These are phyloP conservation scores for Coniochaeta hoffmannii DNA, from an alignment of 2,329 filamentous ascomycete genomes.

Conservation along the genomic window DNA sequence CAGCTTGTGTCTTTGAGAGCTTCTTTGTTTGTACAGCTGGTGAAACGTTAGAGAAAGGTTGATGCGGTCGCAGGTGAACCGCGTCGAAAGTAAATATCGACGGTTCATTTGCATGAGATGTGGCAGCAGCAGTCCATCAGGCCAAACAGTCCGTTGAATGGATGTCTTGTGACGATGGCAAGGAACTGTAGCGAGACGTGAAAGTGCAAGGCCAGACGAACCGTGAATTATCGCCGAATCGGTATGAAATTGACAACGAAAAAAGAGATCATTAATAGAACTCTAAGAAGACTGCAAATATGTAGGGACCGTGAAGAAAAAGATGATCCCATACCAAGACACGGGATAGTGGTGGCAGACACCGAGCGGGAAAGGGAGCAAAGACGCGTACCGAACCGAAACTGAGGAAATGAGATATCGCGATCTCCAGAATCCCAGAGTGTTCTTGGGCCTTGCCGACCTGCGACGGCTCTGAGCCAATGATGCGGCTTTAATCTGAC, in stretches of 20 bases:
- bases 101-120: neutral
- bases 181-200: neutral
- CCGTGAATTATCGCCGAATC: neutral
- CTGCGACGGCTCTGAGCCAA: neutral
- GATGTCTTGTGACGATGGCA: neutral
- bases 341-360: conserved; percentile 5
- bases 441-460: neutral
- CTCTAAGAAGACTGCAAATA: neutral
- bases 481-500: neutral
- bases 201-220: neutral
- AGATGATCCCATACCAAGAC: neutral
- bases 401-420: conserved; percentile 11
- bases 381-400: conserved; percentile 16
- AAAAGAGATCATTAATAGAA: neutral
- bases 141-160: no score
- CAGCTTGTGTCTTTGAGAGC: neutral
- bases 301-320: conserved; percentile 3
- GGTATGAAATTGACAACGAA: neutral
- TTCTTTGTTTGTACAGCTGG: neutral
- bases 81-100: neutral
- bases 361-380: conserved; percentile 6
- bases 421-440: conserved; percentile 4
- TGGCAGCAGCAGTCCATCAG: no score
- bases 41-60: neutral
- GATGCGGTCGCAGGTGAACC: neutral